Evolutionary conservation across 208 protist species (phyloP), one percentile per base, ranked within the genome.

Genomic region (Angomonas deanei): DNA sequence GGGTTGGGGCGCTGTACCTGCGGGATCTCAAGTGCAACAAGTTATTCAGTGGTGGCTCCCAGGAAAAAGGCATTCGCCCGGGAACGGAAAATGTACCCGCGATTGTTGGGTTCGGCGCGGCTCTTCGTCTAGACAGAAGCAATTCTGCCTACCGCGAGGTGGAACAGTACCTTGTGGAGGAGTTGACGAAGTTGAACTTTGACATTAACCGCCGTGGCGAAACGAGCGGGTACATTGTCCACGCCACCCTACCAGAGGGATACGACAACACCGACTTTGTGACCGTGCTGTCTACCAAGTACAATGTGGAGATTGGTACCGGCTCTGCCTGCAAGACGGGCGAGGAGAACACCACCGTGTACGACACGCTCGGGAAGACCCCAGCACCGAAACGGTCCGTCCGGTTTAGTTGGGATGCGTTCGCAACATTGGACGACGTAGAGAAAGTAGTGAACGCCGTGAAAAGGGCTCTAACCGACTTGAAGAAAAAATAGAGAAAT

Each of bases 31-130:
- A 72, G 57, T 78, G 74, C 64, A 57, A 84, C 52, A 59, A 34
- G 19, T 38, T 88, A 28, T 87, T 75, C 65, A 72, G 63, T 42
- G 86, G 86, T 42, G 86, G 84, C 31, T 70, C 72, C 3, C 86
- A 93, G 61, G 83, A 93, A 52, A 76, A 78, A 33, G 82, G 82
- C 33, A 68, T 91, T 23, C 83, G 86, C 23, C 82, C 84, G 0
- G 86, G 86, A 21, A 93, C 86, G 42, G 86, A 93, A 67, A 93
- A 93, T 66, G 80, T 88, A 11, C 64, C 82, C 5, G 84, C 68
- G 5, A 91, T 93, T 39, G 72, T 91, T 50, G 86, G 86, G 39
- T 90, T 93, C 30, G 86, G 70, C 42, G 82, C 63, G 13, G 86
- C 86, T 2, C 68, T 90, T 21, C 59, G 65, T 23, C 66, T 92